These are phyloP conservation scores for Plasmodium cynomolgi DNA, from an alignment of 169 alveolate genomes.

Conservation along the genomic window DNA sequence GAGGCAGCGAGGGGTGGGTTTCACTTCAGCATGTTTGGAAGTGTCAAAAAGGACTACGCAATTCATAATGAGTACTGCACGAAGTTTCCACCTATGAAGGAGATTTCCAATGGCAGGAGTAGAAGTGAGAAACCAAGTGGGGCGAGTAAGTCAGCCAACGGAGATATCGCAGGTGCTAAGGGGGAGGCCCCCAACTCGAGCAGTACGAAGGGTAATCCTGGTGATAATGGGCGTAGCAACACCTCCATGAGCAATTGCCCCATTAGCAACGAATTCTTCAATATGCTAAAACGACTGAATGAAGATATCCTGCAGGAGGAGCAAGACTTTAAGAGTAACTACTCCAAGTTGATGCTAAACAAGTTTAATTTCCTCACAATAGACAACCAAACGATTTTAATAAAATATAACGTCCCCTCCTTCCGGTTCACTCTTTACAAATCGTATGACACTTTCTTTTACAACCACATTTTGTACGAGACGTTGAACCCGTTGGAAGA, in stretches of 20 bases:
- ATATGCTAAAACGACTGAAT: slow-evolving; percentile 15
- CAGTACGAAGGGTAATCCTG: neutral
- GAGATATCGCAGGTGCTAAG: neutral
- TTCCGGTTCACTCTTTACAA: slow-evolving; percentile 35
- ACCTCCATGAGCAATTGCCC: neutral
- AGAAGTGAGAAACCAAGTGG: neutral
- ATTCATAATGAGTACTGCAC: slow-evolving; percentile 27
- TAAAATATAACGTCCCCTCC: slow-evolving; percentile 49
- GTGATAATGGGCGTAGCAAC: neutral
- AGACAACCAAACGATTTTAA: slow-evolving; percentile 48
- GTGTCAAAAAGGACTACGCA: slow-evolving; percentile 22
- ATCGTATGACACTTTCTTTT: slow-evolving; percentile 48
- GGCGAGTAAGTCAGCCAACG: neutral
- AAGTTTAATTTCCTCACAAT: slow-evolving; percentile 46
- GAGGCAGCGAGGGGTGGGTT: slow-evolving; percentile 14
- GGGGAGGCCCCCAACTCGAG: neutral
- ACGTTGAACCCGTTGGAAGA: slow-evolving; percentile 1
- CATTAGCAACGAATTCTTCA: neutral
- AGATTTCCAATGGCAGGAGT: neutral
- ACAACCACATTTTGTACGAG: slow-evolving; percentile 41
- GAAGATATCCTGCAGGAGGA: slow-evolving; percentile 20
- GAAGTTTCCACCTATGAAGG: slow-evolving; percentile 16
- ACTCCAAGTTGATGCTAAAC: slow-evolving; percentile 30
- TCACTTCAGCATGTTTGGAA: slow-evolving; percentile 11
- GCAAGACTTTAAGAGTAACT: neutral